Percentiles rank a stretch among this genome's conserved stretches.
phyloP scores from a whole-genome alignment of 176 grass and related monocot species.

The Musa schizocarpa region DNA sequence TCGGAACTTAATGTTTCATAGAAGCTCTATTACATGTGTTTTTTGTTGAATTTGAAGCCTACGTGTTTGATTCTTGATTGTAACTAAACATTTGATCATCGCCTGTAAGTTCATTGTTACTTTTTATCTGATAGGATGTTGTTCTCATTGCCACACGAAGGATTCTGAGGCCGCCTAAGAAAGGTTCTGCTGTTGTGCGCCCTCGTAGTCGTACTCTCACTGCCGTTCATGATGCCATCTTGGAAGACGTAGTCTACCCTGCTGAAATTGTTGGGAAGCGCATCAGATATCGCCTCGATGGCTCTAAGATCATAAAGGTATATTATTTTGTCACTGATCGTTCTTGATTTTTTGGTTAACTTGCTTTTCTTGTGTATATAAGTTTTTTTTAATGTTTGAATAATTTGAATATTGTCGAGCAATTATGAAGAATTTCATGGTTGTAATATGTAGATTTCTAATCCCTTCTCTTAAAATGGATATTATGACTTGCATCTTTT shows the following conservation, averaged over 20 bases:
- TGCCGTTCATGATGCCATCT: slow-evolving; percentile 24
- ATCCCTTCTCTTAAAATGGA: too few relatives aligned
- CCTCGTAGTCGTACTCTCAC: slow-evolving; percentile 23
- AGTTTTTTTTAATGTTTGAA: background rate
- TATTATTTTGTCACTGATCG: too few relatives aligned
- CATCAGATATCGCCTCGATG: slow-evolving; percentile 26
- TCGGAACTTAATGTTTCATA: too few relatives aligned
- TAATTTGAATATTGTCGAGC: background rate
- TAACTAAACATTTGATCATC: background rate
- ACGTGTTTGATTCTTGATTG: background rate
- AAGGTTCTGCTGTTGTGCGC: slow-evolving; percentile 24
- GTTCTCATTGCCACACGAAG: slow-evolving; percentile 22
- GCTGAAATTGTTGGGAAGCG: slow-evolving; percentile 35
- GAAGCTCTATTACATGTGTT: too few relatives aligned
- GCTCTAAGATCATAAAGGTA: slow-evolving; percentile 18
- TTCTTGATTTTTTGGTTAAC: background rate
- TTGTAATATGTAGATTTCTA: too few relatives aligned
- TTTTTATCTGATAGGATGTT: slow-evolving; percentile 16
- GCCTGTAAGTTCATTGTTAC: background rate
- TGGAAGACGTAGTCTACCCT: slow-evolving; percentile 28
- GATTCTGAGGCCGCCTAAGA: slow-evolving; percentile 27
- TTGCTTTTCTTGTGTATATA: background rate
- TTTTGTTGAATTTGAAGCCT: too few relatives aligned
- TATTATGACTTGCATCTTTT: too few relatives aligned
- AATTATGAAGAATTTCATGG: too few relatives aligned